Base-by-base conservation (phyloP, 2,329 filamentous ascomycete genomes). In the Akanthomyces muscarius region DNA sequence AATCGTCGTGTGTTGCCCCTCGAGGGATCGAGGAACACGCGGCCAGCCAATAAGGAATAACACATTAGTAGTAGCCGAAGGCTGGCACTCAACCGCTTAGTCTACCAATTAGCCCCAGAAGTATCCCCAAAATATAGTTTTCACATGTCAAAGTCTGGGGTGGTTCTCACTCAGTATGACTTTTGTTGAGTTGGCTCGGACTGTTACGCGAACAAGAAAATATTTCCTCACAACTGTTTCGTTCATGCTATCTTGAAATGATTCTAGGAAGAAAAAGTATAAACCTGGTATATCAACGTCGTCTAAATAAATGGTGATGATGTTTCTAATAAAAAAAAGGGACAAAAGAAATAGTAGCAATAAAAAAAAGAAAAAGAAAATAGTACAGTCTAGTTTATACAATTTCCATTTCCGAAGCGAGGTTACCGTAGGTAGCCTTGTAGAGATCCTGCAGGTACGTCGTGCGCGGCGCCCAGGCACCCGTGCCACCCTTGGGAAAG, bases 401-500 rank as follows among this genome's bases (percentile, higher is more conserved):
- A 61, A 53, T n/a, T 28, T 61, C 58, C 48, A 53, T 36, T n/a
- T 51, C 38, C 21, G 59, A 38, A 4, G 21, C 47, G 21, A 61
- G 41, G 13, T 61, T 50, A 6, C 50, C 59, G n/a, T 54, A 61
- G 16, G 38, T 61, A n/a, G 59, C 59, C 50, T 44, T 38, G 59
- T 57, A 59, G 5, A 60, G 8, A 30, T 63, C 62, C 16, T 52
- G 23, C 7, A 63, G 30, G 23, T 59, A 59, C 13, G 45, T 59
- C 4, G 18, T 13, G 36, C 62, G 54, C 28, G 47, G 47, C 6
- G 33, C 33, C 62, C 62, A 63, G n/a, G 50, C 44, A 14, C 62
- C 62, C 4, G 55, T 60, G 33, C 62, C 55, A 16, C 36, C 48
- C 41, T 60, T 44, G 36, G 62, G 62, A 18, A 63, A 60, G 21